These are phyloP conservation scores for Heritiera littoralis DNA, from an alignment of 345 rosid species.

Conservation along the genomic window DNA sequence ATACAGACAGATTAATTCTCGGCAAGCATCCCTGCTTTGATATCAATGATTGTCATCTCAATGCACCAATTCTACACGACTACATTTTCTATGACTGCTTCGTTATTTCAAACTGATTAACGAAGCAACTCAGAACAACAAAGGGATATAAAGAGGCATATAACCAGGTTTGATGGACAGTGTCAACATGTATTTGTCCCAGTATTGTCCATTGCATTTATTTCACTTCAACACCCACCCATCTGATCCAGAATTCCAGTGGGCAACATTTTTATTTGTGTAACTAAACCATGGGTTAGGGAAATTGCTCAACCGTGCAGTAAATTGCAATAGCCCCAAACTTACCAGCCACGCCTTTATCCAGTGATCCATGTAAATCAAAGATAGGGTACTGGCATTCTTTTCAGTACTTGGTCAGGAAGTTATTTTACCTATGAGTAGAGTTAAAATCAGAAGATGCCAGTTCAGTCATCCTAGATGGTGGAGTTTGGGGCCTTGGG, in stretches of 20 bases:
- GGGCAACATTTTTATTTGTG: not conserved
- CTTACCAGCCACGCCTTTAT: not conserved
- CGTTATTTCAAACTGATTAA: not conserved
- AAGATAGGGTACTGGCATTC: not conserved
- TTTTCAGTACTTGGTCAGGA: constrained; percentile 1
- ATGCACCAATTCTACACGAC: not conserved
- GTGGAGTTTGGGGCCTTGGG: constrained; percentile 54
- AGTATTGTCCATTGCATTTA: not conserved
- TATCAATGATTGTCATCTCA: not conserved
- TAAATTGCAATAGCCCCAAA: not conserved
- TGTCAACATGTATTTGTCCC: not conserved
- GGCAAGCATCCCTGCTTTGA: not conserved
- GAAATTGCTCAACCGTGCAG: not conserved
- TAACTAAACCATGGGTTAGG: not conserved
- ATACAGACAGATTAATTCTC: not conserved
- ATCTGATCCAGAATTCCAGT: not conserved
- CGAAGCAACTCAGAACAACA: not conserved
- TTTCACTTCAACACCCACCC: constrained; percentile 4
- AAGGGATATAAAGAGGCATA: not conserved
- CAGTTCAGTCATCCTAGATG: constrained; percentile 44
- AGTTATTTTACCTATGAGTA: constrained; percentile 37
- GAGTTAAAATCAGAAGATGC: constrained; percentile 41
- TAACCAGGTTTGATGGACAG: not conserved
- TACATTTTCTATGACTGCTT: not conserved
- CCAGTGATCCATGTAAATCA: not conserved